Conservation (phyloP, 208 protist species). For the Leishmania major region DNA sequence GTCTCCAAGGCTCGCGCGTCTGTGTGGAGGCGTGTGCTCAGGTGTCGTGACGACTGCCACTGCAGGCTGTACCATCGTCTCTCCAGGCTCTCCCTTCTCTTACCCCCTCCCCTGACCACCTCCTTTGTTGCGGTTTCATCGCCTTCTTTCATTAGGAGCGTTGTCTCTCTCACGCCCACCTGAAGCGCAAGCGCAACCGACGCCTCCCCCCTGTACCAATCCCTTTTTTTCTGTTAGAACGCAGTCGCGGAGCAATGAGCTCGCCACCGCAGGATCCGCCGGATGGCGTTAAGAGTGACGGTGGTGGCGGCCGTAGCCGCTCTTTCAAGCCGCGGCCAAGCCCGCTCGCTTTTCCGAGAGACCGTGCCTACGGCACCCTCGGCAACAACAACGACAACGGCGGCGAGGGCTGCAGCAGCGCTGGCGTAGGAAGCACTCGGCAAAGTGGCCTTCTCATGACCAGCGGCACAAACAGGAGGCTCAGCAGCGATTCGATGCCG, state of each 20-base stretch:
- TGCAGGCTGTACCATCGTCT: background rate
- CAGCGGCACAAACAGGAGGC: background rate
- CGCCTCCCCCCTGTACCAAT: background rate
- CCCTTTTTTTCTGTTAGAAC: background rate
- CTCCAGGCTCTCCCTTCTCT: background rate
- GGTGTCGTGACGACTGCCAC: too few species aligned
- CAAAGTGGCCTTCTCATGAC: background rate
- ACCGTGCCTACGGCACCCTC: slow-evolving; percentile 43
- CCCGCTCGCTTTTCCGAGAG: slow-evolving; percentile 35
- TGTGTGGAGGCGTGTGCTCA: background rate
- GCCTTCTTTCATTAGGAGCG: background rate
- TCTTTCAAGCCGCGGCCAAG: slow-evolving; percentile 30
- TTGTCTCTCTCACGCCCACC: background rate
- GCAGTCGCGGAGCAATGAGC: background rate
- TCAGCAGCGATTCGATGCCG: slow-evolving; percentile 10
- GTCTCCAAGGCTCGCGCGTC: background rate
- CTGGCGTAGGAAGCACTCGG: background rate
- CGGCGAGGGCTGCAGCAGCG: background rate
- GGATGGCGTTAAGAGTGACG: background rate
- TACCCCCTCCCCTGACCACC: background rate
- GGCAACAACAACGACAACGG: background rate
- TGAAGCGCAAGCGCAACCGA: background rate
- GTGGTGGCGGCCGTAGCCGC: background rate
- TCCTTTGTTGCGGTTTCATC: background rate
- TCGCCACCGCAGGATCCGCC: background rate